phyloP scores from a whole-genome alignment of 2,329 filamentous ascomycete genomes.

The Sarocladium strictum region DNA sequence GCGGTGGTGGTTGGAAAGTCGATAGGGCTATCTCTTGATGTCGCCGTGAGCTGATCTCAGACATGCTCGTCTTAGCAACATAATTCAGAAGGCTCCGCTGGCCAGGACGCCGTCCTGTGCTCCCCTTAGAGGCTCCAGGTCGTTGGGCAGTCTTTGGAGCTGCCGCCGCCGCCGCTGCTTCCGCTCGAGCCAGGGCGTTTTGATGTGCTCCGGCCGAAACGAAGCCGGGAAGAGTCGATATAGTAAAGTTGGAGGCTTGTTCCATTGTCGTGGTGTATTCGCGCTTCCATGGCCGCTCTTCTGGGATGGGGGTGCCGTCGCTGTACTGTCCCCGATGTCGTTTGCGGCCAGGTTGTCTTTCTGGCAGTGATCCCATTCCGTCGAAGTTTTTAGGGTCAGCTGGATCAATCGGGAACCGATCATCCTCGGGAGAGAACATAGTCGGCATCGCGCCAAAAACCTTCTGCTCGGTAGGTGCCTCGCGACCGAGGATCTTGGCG shows the following conservation, averaged over 20 bases:
- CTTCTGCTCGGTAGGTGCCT: constrained; percentile 48
- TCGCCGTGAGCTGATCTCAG: constrained; percentile 7
- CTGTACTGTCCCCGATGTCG: constrained; percentile 16
- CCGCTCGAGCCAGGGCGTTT: constrained; percentile 25
- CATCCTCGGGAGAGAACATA: constrained; percentile 58
- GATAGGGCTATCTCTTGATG: not conserved
- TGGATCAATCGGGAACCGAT: constrained; percentile 61
- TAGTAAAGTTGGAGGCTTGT: constrained; percentile 50
- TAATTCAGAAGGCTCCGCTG: constrained; percentile 39
- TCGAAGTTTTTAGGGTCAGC: constrained; percentile 29
- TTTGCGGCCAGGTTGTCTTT: constrained; percentile 13
- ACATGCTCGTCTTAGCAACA: constrained; percentile 20
- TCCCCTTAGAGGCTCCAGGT: constrained; percentile 18
- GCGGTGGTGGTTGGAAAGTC: not conserved
- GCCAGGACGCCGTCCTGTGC: constrained; percentile 27
- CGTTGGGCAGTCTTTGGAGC: constrained; percentile 15
- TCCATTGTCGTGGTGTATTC: constrained; percentile 59
- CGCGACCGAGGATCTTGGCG: constrained; percentile 63
- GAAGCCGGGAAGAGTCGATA: constrained; percentile 52
- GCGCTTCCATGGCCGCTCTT: constrained; percentile 32
- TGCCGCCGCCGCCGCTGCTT: constrained; percentile 16
- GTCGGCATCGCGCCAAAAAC: constrained; percentile 48
- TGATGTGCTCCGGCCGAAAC: constrained; percentile 55
- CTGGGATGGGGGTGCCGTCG: constrained; percentile 10
- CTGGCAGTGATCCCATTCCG: constrained; percentile 17